Base-by-base conservation (phyloP, 2,329 filamentous ascomycete species). In the Penicillium sclerotiorum region DNA sequence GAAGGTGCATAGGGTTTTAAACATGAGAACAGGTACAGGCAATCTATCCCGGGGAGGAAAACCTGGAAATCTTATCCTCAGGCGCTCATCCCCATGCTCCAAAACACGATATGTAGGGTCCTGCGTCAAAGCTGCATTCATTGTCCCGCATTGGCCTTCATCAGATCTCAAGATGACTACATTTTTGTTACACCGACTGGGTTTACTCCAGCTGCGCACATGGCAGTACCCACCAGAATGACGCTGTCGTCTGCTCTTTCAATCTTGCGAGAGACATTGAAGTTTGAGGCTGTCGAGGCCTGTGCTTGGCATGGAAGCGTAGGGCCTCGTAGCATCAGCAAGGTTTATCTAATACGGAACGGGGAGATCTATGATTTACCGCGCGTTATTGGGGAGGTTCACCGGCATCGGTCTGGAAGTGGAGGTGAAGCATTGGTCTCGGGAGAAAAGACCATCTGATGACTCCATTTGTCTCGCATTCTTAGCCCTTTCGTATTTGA, bases 171-270 rank as follows among this genome's bases (percentile, higher is more conserved):
- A 27, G n/a, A 36, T 4, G 12, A 27, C 11, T 28, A 17, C 18
- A 28, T 25, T 32, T 12, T 43, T 17, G 56, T 59, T 59, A 60
- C 59, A 61, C 57, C 56, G 53, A 54, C 53, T 52, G 33, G 22
- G 28, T 46, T 38, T 47, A 40, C 33, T 36, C 23, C 45, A 46
- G 45, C 48, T 54, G 54, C 50, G 39, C 59, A 59, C 55, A 61
- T 60, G 55, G 57, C 55, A 47, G 38, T 36, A 11, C 47, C 50
- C 48, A 49, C 49, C 33, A n/a, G n/a, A n/a, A n/a, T n/a, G n/a
- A n/a, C n/a, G n/a, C n/a, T n/a, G n/a, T n/a, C n/a, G n/a, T n/a
- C n/a, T n/a, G n/a, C n/a, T n/a, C n/a, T n/a, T n/a, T n/a, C n/a
- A n/a, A n/a, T n/a, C n/a, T n/a, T n/a, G n/a, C n/a, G n/a, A 22